A percentile compares a stretch with the other conserved stretches of the same genome.
Evolutionary conservation across 169 alveolate genomes (phyloP).

Genomic region (Plasmodium chabaudi): DNA sequence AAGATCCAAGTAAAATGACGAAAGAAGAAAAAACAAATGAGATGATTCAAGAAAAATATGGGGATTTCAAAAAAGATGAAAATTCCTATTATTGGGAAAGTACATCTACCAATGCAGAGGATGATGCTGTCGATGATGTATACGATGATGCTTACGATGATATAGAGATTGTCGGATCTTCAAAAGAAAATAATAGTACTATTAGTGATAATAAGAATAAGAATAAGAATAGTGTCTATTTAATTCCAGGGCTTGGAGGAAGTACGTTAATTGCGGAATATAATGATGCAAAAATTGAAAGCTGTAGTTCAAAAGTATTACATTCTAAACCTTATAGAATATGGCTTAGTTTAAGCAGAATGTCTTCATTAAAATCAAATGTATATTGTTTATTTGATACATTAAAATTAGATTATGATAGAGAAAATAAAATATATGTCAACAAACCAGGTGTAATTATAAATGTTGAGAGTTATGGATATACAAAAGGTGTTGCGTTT

Average conservation of each 20-base stretch:
- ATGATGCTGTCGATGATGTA: neutral
- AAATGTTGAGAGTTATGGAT: conserved; percentile 41
- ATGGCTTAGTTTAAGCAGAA: conserved; percentile 45
- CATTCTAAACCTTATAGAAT: conserved; percentile 56
- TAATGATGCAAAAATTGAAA: conserved; percentile 25
- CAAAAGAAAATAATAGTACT: neutral
- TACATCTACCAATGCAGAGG: neutral
- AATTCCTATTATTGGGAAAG: no score
- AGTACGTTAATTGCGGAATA: conserved; percentile 61
- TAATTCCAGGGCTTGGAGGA: conserved; percentile 64
- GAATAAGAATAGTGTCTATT: conserved; percentile 5
- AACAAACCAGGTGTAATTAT: conserved; percentile 51
- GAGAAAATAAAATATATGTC: conserved; percentile 6
- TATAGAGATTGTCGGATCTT: neutral
- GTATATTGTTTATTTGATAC: conserved; percentile 56
- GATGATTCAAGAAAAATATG: no score
- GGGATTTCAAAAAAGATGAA: no score
- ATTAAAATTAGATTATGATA: conserved; percentile 29
- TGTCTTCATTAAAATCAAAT: conserved; percentile 32
- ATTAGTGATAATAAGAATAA: neutral
- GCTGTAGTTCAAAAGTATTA: conserved; percentile 24
- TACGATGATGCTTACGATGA: neutral
- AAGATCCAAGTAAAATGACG: no score
- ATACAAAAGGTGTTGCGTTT: conserved; percentile 36
- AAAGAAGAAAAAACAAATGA: no score